phyloP scores from a whole-genome alignment of 176 grass and related monocot species.

The Carex scoparia region DNA sequence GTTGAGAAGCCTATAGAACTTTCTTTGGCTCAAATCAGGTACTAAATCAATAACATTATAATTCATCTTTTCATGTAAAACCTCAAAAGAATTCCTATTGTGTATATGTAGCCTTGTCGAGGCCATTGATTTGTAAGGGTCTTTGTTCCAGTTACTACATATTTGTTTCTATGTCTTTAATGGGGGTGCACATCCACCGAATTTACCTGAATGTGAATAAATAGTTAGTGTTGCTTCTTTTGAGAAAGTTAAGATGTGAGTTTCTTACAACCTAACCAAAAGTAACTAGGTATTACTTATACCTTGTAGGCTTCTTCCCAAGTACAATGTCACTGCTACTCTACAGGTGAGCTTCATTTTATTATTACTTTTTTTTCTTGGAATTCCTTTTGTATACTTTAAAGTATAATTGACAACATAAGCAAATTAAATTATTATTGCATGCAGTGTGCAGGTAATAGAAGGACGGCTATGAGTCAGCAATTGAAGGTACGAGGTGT shows the following conservation, averaged over 20 bases:
- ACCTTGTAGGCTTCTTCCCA: conserved; percentile 67
- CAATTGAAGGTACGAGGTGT: conserved; percentile 80
- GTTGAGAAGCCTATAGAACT: conserved; percentile 59
- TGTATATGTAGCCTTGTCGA: neutral
- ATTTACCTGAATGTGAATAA: neutral
- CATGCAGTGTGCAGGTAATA: conserved; percentile 92
- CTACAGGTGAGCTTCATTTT: conserved; percentile 53
- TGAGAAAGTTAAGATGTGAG: neutral
- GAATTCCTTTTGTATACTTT: neutral
- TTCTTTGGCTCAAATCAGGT: conserved; percentile 81
- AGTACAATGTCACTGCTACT: conserved; percentile 86
- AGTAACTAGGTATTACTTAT: conserved; percentile 29
- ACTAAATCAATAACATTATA: conserved; percentile 20
- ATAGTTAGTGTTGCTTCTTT: neutral
- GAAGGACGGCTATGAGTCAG: conserved; percentile 91
- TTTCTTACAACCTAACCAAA: neutral
- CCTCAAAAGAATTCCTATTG: neutral
- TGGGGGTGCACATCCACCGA: neutral
- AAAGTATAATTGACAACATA: neutral
- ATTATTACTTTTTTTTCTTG: neutral
- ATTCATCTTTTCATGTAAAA: neutral
- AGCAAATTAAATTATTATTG: neutral
- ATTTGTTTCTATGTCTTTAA: neutral
- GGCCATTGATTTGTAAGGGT: neutral
- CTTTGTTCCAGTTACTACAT: neutral